Percentiles rank a stretch among this genome's conserved stretches.
phyloP scores from a whole-genome alignment of 768 basidiomycete genomes.

The Podaxis sp. region DNA sequence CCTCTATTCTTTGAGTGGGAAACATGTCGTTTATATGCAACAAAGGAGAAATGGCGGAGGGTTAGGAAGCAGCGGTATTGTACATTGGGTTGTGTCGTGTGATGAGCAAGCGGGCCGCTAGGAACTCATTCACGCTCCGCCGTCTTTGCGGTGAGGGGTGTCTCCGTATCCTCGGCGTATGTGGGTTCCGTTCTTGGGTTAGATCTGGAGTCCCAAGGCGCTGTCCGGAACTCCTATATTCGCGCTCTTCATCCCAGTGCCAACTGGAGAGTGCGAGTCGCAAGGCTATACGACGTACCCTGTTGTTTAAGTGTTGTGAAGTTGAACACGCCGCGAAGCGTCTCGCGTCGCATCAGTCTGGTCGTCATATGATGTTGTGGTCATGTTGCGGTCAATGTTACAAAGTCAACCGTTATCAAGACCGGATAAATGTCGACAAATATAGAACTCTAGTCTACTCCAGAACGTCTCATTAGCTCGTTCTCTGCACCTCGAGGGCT shows the following conservation, averaged over 20 bases:
- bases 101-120: slow-evolving; percentile 7
- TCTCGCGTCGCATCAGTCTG: background rate
- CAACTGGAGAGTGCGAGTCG: too few relatives aligned
- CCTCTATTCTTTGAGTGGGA: background rate
- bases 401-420: background rate
- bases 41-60: slow-evolving; percentile 10
- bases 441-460: too few relatives aligned
- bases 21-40: slow-evolving; percentile 1
- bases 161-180: too few relatives aligned
- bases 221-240: background rate
- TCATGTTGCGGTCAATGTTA: background rate
- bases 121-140: background rate
- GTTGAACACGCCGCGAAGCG: background rate
- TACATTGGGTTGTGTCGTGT: background rate
- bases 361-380: background rate
- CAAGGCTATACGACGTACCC: background rate
- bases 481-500: too few relatives aligned
- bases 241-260: background rate
- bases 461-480: too few relatives aligned
- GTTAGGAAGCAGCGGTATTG: slow-evolving; percentile 5
- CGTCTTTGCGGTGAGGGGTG: background rate
- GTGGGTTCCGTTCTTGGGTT: background rate
- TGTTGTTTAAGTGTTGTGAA: background rate
- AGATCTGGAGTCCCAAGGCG: background rate
- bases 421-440: background rate